phyloP scores from a whole-genome alignment of 2,329 filamentous ascomycete species.

The Cercospora zeae-maydis region DNA sequence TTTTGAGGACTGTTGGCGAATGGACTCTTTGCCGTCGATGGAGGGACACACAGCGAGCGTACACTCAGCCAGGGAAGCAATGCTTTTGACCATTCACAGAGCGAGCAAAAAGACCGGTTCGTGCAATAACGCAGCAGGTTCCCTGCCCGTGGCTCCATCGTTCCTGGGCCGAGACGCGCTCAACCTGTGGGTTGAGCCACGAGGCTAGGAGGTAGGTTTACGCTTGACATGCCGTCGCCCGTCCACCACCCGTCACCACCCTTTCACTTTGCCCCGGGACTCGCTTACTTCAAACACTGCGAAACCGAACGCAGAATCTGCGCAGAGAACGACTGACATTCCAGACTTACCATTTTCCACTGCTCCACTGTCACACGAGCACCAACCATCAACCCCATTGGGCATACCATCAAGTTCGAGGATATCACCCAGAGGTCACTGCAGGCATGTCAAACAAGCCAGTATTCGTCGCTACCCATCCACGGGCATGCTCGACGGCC shows the following conservation, averaged over 20 bases:
- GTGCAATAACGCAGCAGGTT: neutral
- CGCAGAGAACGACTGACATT: neutral
- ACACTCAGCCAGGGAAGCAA: neutral
- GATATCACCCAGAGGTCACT: neutral
- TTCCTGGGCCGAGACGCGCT: constrained; percentile 7
- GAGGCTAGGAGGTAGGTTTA: constrained; percentile 10
- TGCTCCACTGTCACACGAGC: neutral
- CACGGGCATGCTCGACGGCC: constrained; percentile 90
- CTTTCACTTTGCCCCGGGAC: neutral
- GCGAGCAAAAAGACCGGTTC: neutral
- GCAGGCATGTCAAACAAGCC: constrained; percentile 67
- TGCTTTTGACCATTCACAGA: neutral
- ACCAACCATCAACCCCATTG: neutral
- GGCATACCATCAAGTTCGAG: neutral
- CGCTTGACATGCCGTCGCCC: constrained; percentile 7
- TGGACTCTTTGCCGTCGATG: neutral
- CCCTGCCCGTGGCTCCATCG: neutral
- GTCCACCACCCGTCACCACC: neutral
- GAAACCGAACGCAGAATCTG: constrained; percentile 2
- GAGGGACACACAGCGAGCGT: neutral
- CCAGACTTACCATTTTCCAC: neutral
- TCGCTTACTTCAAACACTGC: constrained; percentile 2
- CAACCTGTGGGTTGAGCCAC: constrained; percentile 17
- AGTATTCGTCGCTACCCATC: constrained; percentile 91
- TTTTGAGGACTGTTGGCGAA: neutral